phyloP scores from a whole-genome alignment of 352 stramenopile species.

The Globisporangium barbulae region DNA sequence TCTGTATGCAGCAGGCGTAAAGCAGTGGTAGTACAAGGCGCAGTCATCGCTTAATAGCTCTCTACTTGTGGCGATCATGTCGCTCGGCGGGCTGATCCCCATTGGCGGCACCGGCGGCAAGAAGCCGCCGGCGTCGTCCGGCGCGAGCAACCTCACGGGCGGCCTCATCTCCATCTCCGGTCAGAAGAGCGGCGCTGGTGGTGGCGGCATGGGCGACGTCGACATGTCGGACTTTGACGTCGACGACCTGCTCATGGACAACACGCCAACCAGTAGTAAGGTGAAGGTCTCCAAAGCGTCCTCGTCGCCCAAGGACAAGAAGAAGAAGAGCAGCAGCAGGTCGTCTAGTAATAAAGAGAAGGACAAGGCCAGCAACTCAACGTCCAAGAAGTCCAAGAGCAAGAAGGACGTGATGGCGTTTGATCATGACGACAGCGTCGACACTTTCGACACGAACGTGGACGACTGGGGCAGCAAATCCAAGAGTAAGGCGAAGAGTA shows the following conservation, averaged over 20 bases:
- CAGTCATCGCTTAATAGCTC: background rate
- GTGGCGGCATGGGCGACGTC: constrained; percentile 15
- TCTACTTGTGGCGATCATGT: constrained; percentile 19
- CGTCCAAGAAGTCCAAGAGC: constrained; percentile 28
- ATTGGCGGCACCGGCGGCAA: constrained; percentile 34
- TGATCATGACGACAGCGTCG: constrained; percentile 26
- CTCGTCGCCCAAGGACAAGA: constrained; percentile 30
- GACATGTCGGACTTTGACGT: constrained; percentile 30
- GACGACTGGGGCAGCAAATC: constrained; percentile 23
- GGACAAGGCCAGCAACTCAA: constrained; percentile 23
- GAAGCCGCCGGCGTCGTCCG: background rate
- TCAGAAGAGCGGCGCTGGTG: constrained; percentile 5
- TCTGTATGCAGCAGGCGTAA: background rate
- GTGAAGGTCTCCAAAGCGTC: constrained; percentile 13
- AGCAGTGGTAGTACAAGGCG: background rate
- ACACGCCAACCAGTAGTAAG: constrained; percentile 15
- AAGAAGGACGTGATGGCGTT: constrained; percentile 30
- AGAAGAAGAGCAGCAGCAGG: constrained; percentile 30
- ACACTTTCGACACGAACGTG: constrained; percentile 20
- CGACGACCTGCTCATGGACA: constrained; percentile 50
- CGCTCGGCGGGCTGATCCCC: constrained; percentile 47
- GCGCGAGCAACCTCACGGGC: constrained; percentile 43
- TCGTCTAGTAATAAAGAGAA: constrained; percentile 10
- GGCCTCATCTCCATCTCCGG: constrained; percentile 55
- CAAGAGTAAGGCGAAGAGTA: constrained; percentile 23